Conservation (phyloP, 192 early-diverging fungal species). For the Phycomyces nitens region DNA sequence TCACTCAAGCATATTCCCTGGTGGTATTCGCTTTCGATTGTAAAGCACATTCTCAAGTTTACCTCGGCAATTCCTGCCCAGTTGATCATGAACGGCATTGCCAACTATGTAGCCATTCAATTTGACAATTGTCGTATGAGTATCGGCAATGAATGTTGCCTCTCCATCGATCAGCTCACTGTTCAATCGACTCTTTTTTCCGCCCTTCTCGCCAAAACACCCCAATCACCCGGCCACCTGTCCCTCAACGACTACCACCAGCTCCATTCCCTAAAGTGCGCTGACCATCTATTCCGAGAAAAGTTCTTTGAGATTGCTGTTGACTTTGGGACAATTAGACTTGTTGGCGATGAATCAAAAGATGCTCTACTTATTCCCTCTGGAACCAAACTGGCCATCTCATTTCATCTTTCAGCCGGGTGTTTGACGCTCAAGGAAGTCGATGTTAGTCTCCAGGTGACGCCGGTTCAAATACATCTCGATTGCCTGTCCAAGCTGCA, state of each 20-base stretch:
- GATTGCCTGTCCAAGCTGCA: conserved; percentile 17
- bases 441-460: conserved; percentile 19
- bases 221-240: neutral
- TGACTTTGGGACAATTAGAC: conserved; percentile 19
- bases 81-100: conserved; percentile 36
- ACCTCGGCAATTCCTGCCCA: conserved; percentile 42
- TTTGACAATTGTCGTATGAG: conserved; percentile 17
- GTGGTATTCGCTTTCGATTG: conserved; percentile 44
- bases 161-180: neutral
- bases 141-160: conserved; percentile 11
- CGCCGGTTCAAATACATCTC: conserved; percentile 10
- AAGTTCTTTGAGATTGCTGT: conserved; percentile 38
- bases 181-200: neutral
- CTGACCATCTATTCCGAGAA: conserved; percentile 38
- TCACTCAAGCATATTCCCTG: conserved; percentile 28
- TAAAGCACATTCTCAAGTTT: conserved; percentile 34
- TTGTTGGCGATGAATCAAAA: neutral
- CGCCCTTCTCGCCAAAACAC: neutral
- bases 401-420: conserved; percentile 36
- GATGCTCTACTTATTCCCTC: conserved; percentile 19
- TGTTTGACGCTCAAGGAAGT: conserved; percentile 38
- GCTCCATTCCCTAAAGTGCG: conserved; percentile 37
- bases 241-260: conserved; percentile 25
- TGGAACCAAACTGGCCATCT: conserved; percentile 22
- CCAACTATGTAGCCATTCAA: conserved; percentile 38